These are phyloP conservation scores for Neofusicoccum kwambonambiense DNA, from an alignment of 2,329 filamentous ascomycete species.

Conservation along the genomic window DNA sequence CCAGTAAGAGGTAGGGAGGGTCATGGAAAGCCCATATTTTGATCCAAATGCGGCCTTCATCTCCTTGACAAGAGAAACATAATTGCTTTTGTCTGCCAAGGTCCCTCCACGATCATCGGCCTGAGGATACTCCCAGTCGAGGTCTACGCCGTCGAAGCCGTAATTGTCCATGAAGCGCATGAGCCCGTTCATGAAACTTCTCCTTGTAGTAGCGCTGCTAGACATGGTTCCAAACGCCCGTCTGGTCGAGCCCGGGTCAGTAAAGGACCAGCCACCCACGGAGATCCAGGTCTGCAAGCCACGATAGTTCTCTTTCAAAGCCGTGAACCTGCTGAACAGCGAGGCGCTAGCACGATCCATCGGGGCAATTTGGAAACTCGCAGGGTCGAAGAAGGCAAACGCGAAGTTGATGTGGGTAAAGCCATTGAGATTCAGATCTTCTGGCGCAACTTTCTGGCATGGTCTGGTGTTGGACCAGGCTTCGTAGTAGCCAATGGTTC, in stretches of 20 bases:
- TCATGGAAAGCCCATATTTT: conserved; percentile 26
- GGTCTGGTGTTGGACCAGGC: too few species aligned
- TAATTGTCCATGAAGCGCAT: conserved; percentile 43
- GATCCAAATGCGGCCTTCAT: conserved; percentile 24
- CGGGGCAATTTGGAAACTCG: conserved; percentile 28
- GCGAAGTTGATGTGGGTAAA: conserved; percentile 31
- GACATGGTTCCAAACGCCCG: conserved; percentile 37
- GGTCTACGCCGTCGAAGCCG: conserved; percentile 46
- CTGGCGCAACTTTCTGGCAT: too few species aligned
- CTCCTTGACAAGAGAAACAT: conserved; percentile 25
- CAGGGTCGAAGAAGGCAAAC: conserved; percentile 44
- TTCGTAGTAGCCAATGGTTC: too few species aligned
- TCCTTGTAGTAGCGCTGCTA: conserved; percentile 26
- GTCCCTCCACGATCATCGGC: conserved; percentile 36
- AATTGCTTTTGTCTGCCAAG: conserved; percentile 34
- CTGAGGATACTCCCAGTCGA: conserved; percentile 47
- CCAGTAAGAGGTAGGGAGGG: conserved; percentile 28
- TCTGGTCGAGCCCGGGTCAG: conserved; percentile 30
- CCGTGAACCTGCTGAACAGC: too few species aligned
- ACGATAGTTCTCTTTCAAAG: conserved; percentile 33
- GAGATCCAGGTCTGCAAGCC: conserved; percentile 36
- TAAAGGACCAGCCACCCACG: conserved; percentile 41
- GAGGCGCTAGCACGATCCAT: conserved; percentile 16
- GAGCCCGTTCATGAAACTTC: conserved; percentile 39
- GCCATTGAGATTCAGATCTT: too few species aligned